phyloP scores from a whole-genome alignment of 495 filamentous ascomycete species.

The Tuber indicum region DNA sequence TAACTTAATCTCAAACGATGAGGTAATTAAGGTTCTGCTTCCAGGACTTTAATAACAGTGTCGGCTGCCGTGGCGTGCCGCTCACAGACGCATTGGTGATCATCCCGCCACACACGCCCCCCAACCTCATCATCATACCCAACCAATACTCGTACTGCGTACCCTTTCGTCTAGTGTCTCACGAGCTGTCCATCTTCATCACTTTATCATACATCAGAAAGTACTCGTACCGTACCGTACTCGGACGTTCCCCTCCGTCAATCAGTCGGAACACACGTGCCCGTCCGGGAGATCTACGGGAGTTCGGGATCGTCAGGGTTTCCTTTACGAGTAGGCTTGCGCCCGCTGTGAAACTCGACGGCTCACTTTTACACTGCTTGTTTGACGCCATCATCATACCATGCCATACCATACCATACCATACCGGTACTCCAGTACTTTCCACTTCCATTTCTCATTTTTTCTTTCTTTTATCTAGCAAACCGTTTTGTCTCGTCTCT shows the following conservation, averaged over 20 bases:
- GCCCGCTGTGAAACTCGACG: not conserved
- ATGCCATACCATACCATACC: not conserved
- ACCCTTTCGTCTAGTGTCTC: not conserved
- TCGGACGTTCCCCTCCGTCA: not conserved
- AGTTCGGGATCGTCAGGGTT: not conserved
- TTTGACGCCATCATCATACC: not conserved
- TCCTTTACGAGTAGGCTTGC: not conserved
- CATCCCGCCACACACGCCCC: not conserved
- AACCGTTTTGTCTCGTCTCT: not conserved
- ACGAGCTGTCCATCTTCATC: not conserved
- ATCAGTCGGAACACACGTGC: not conserved
- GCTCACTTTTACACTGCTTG: not conserved
- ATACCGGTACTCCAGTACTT: not conserved
- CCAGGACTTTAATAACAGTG: not conserved
- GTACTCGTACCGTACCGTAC: not conserved
- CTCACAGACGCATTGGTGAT: conserved; percentile 1
- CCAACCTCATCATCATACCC: not conserved
- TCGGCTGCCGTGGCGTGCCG: not conserved
- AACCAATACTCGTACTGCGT: not conserved
- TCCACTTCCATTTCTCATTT: not conserved
- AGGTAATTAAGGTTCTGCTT: not conserved
- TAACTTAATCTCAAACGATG: conserved; percentile 1
- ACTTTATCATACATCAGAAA: not conserved
- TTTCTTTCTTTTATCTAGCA: not conserved
- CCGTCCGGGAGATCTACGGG: not conserved